phyloP scores from a whole-genome alignment of 2,329 filamentous ascomycete species.

The Thielaviopsis musarum region DNA sequence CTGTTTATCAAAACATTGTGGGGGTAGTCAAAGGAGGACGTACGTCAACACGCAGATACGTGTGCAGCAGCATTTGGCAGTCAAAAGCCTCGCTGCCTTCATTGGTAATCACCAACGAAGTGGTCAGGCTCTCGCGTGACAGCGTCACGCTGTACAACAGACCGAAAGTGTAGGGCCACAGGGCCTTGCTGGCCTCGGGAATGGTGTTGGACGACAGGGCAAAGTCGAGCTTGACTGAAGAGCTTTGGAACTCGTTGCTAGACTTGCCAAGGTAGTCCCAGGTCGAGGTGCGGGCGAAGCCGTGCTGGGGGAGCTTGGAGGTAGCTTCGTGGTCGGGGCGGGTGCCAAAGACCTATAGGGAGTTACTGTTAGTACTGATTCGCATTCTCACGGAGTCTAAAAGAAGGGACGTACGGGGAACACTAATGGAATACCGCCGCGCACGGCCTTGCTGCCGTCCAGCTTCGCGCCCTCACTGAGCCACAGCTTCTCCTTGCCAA shows the following conservation, averaged over 20 bases:
- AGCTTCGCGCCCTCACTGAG: constrained; percentile 63
- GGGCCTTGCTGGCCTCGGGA: constrained; percentile 45
- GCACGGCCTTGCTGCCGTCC: constrained; percentile 76
- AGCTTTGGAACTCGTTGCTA: constrained; percentile 27
- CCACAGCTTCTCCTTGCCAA: constrained; percentile 70
- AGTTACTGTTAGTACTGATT: background rate
- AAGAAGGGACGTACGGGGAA: constrained; percentile 54
- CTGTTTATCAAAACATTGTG: no score
- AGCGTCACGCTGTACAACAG: constrained; percentile 88
- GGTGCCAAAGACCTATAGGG: constrained; percentile 62
- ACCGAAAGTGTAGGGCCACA: constrained; percentile 78
- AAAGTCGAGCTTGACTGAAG: constrained; percentile 85
- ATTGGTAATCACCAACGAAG: constrained; percentile 75
- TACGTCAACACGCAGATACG: constrained; percentile 71
- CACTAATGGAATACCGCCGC: constrained; percentile 81
- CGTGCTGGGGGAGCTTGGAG: constrained; percentile 71
- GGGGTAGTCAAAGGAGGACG: constrained; percentile 15
- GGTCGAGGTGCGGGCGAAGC: constrained; percentile 73
- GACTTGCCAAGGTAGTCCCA: constrained; percentile 95
- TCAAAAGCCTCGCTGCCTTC: constrained; percentile 71
- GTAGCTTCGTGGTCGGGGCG: constrained; percentile 63
- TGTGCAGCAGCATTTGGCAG: constrained; percentile 82
- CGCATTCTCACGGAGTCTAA: background rate
- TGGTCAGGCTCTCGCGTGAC: constrained; percentile 55
- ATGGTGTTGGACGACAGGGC: constrained; percentile 64